Evolutionary conservation across 2,329 filamentous ascomycete genomes (phyloP), one percentile per base, ranked within the genome.

Genomic region (Phialophora expanda): DNA sequence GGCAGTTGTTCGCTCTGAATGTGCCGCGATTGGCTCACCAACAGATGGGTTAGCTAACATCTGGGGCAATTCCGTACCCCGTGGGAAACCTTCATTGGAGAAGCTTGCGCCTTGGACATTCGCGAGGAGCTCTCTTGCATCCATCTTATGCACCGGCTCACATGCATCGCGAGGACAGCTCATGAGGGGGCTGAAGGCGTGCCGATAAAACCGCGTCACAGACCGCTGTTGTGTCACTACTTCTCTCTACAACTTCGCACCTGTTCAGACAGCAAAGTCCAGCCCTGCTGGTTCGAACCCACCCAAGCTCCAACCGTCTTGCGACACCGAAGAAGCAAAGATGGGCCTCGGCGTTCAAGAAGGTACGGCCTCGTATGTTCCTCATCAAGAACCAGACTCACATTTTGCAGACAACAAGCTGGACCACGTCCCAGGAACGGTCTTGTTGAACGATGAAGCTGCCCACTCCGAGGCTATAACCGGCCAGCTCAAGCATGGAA

Each of bases 361-460:
- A 60, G 68, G 66, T 56, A 61, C 28, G 46, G 8, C 22, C 17
- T 46, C 55, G 24, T 4, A 26, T 28, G 12, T 24, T 55, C 12
- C 6, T 55, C 24, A 7, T 20, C 53, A 7, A n/a, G n/a, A 12
- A 34, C 1, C 28, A 8, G 20, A 46, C 58, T 62, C 20, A 66
- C 55, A 22, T 11, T 20, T 7, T 3, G 12, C 63, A 70, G 69
- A 69, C 57, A 66, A 30, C 22, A 66, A 69, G 54, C 64, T 68
- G 38, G 69, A 68, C 64, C 67, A 71, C 38, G 67, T 69, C 28
- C 69, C 67, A 1, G 67, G 67, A 3, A 70, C 69, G 26, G 67
- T 71, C 59, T 48, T 69, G 26, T 34, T 69, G 20, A 68, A 71
- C 61, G 69, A 69, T 50, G 67, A 69, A 61, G 63, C 67, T 32